Evolutionary conservation across 495 filamentous ascomycete genomes (phyloP).

Genomic region (Glutinoglossum americanum): DNA sequence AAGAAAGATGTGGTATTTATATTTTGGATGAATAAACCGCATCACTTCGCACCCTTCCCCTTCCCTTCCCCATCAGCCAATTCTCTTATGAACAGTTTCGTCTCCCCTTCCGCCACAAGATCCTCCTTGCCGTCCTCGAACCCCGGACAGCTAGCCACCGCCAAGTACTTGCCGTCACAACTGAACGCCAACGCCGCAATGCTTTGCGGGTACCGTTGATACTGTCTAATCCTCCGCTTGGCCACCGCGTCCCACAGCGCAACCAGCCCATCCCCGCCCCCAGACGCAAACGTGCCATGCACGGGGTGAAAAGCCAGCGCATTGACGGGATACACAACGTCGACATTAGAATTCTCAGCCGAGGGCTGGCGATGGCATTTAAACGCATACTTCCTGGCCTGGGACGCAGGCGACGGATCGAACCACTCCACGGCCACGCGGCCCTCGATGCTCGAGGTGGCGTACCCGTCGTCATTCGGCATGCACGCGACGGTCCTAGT

Average conservation of each 20-base stretch:
- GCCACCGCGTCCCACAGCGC: constrained; percentile 85
- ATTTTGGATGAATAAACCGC: neutral
- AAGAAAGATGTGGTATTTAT: neutral
- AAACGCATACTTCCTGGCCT: constrained; percentile 90
- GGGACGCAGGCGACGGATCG: constrained; percentile 61
- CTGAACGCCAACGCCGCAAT: constrained; percentile 61
- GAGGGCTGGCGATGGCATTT: constrained; percentile 74
- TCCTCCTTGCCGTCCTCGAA: constrained; percentile 83
- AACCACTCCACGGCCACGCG: constrained; percentile 95
- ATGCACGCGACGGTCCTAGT: constrained; percentile 87
- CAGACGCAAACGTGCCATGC: constrained; percentile 78
- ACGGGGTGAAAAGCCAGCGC: constrained; percentile 80
- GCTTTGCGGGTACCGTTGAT: constrained; percentile 60
- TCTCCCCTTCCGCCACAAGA: constrained; percentile 36
- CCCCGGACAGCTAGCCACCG: constrained; percentile 66
- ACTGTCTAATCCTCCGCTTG: constrained; percentile 77
- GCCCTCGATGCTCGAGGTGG: constrained; percentile 73
- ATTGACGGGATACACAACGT: constrained; percentile 91
- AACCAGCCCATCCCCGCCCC: constrained; percentile 87
- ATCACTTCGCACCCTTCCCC: constrained; percentile 51
- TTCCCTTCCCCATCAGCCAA: constrained; percentile 73
- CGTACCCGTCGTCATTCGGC: constrained; percentile 79
- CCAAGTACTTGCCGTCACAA: constrained; percentile 59
- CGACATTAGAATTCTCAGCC: constrained; percentile 37
- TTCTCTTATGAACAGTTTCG: constrained; percentile 63